Evolutionary conservation across 805 yeast genomes (phyloP).

Genomic region (Barnettozyma pratensis): DNA sequence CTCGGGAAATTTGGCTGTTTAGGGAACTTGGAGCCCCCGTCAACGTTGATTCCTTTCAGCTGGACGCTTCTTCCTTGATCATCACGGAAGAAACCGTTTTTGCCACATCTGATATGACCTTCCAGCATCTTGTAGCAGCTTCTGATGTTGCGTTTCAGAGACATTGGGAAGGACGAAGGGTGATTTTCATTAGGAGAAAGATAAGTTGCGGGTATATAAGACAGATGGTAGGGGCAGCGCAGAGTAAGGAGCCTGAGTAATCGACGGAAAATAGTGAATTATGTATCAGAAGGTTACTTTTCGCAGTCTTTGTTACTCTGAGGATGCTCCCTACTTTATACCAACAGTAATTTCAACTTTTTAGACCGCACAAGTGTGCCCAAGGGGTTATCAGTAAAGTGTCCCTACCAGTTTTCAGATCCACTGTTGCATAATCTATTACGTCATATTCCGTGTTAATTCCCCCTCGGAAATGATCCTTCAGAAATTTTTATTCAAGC

Average conservation of each 20-base stretch:
- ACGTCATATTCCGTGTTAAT: neutral
- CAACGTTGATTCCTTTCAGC: conserved; percentile 78
- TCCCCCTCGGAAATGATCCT: neutral
- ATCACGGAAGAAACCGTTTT: conserved; percentile 55
- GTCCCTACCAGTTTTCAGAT: no score
- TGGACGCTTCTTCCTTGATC: conserved; percentile 52
- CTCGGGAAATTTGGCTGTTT: conserved; percentile 42
- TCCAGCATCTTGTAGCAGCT: neutral
- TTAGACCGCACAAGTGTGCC: no score
- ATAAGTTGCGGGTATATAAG: no score
- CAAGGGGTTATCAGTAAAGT: no score
- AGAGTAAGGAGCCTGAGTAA: no score
- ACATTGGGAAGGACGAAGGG: neutral
- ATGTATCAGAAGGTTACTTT: neutral
- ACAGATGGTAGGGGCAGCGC: no score
- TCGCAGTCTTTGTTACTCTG: neutral
- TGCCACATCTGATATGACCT: conserved; percentile 31
- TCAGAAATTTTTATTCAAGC: neutral
- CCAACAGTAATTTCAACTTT: no score
- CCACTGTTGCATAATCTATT: no score
- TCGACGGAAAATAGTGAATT: no score
- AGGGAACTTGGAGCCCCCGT: conserved; percentile 72
- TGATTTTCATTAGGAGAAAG: no score
- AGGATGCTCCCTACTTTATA: no score
- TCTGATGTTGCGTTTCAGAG: neutral